Conservation (phyloP, 257 asterid species). For the Forsythia suspensa region DNA sequence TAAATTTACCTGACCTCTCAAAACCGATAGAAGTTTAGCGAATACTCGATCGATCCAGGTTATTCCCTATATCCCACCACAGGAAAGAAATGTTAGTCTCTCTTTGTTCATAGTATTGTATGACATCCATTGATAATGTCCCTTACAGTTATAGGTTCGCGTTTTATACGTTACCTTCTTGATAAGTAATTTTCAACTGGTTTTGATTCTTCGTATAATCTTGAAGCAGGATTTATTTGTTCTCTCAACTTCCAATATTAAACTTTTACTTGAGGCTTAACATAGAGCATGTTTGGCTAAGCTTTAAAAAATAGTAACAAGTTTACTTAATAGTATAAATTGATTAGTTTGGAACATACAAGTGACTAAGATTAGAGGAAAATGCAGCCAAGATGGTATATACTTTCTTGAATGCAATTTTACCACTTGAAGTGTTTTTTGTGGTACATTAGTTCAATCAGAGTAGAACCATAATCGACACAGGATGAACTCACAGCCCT, state of each 20-base stretch:
- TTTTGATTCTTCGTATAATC: neutral
- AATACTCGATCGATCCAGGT: conserved; percentile 2
- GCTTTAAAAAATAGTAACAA: no score
- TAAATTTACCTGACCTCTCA: conserved; percentile 6
- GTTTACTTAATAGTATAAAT: no score
- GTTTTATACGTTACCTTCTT: neutral
- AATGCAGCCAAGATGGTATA: no score
- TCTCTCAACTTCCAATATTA: neutral
- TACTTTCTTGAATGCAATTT: no score
- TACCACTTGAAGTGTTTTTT: no score
- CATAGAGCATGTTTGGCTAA: no score
- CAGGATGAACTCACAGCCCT: neutral
- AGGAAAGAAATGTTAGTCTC: conserved; percentile 6
- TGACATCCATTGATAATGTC: neutral
- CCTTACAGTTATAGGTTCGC: neutral
- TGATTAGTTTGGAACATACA: no score
- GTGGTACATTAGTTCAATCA: neutral
- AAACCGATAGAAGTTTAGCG: conserved; percentile 9
- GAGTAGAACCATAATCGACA: neutral
- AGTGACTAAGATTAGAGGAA: no score
- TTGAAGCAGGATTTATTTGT: neutral
- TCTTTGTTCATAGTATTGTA: conserved; percentile 20
- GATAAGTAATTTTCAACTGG: neutral
- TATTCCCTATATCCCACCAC: neutral
- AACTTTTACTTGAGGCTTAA: neutral